A percentile compares a stretch with the other conserved stretches of the same genome.
Conservation (phyloP, 495 filamentous ascomycete genomes). For the Hyaloscypha variabilis region DNA sequence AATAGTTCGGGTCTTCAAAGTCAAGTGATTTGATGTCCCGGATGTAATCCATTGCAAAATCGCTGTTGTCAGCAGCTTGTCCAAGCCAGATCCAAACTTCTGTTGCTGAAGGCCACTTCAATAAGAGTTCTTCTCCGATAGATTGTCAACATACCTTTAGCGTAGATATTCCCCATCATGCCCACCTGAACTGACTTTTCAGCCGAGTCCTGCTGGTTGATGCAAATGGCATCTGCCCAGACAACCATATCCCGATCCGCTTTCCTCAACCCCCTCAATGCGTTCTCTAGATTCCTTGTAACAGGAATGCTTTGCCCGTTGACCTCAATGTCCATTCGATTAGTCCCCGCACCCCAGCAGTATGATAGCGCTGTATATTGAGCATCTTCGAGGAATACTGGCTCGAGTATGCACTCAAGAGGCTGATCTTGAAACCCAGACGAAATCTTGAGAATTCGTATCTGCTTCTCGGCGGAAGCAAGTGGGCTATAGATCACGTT, state of each 20-base stretch:
- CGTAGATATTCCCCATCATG: background rate
- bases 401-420: background rate
- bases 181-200: slow-evolving; percentile 1
- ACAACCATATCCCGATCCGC: background rate
- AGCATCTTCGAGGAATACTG: background rate
- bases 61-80: background rate
- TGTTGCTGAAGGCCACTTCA: slow-evolving; percentile 2
- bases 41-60: background rate
- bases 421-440: background rate
- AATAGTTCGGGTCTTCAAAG: background rate
- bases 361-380: slow-evolving; percentile 1
- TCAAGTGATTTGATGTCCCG: background rate
- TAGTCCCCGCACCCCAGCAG: background rate
- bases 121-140: background rate
- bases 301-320: background rate
- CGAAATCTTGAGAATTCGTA: background rate
- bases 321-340: background rate
- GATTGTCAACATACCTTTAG: background rate
- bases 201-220: background rate
- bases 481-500: background rate
- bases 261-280: background rate
- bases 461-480: background rate
- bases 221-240: background rate
- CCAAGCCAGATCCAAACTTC: slow-evolving; percentile 5
- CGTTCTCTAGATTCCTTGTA: background rate